Conservation (phyloP, 768 basidiomycete genomes). For the Calocybe indica region DNA sequence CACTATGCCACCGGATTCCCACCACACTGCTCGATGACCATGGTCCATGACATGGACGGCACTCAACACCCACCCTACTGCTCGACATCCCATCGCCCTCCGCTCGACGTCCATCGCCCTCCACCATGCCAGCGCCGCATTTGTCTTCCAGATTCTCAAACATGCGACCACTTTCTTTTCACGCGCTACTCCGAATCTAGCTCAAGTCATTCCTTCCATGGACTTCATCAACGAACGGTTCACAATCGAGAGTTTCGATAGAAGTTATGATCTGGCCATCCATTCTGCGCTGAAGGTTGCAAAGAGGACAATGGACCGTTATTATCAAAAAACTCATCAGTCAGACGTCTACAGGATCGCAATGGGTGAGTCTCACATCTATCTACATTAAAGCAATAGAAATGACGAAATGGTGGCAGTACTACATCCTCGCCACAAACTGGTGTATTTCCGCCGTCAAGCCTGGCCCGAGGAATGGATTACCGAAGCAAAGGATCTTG, state of each 20-base stretch:
- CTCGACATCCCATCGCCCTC: too few species aligned
- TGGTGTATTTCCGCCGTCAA: conserved; percentile 18
- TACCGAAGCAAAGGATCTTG: conserved; percentile 10
- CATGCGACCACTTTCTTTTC: conserved; percentile 28
- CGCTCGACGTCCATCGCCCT: too few species aligned
- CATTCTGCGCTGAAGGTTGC: conserved; percentile 15
- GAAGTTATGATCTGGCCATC: conserved; percentile 19
- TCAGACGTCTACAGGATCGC: conserved; percentile 27
- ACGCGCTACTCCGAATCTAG: conserved; percentile 16
- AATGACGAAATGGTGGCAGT: conserved; percentile 10
- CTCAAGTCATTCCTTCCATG: conserved; percentile 31
- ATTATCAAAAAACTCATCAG: conserved; percentile 24
- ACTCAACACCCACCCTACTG: too few species aligned
- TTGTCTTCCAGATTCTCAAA: conserved; percentile 23
- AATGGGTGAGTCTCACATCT: conserved; percentile 26
- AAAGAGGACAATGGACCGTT: conserved; percentile 23
- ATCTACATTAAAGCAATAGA: conserved; percentile 10
- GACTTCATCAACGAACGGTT: conserved; percentile 20
- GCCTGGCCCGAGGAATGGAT: conserved; percentile 22
- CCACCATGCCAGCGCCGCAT: too few species aligned
- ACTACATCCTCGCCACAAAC: conserved; percentile 23
- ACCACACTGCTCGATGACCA: too few species aligned
- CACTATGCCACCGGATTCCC: too few species aligned
- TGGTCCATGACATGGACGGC: too few species aligned
- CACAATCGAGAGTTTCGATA: neutral